Evolutionary conservation across 139 green algal species (phyloP), one percentile per base, ranked within the genome.

Genomic region (Picochlorum sp.): DNA sequence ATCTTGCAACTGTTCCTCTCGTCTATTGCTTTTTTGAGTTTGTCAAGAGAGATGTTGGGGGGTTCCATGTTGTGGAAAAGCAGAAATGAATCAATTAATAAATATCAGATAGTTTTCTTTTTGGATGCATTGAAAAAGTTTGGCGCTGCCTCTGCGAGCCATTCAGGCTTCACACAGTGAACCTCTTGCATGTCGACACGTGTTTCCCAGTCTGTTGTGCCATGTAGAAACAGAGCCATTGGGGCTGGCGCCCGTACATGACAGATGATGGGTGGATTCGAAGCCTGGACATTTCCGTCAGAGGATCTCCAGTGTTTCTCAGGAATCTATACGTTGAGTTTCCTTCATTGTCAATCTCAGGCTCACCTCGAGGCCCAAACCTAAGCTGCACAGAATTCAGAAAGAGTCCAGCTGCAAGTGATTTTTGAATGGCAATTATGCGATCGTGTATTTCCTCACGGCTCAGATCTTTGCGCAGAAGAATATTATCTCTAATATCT

Each of bases 101-200:
- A 30, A 30, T 30, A 30, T 21, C 32, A 59, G 14, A 30, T 30
- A 32, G n/a, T 59, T 34, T 30, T 18, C 51, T 59, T 59, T 34
- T 59, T 59, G 21, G n/a, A 20, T 54, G 47, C 16, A 44, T 51
- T 24, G n/a, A 96, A 99, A 77, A 98, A 97, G 78, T 96, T 95
- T 47, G 91, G 90, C 18, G 91, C 93, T 65, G 95, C 65, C 78
- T 99, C 93, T 26, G 92, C 88, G 45, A 99, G 80, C 93, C 91
- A 98, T 62, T 92, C 78, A 1, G 90, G 86, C 66, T 98, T 91
- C 44, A 99, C 92, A 10, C 91, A 90, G 6, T 85, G 94, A 47
- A 98, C 88, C 70, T 91, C 95, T 78, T 96, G 74, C 90, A 97
- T 97, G 79, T 97, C 95, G 75, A 97, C 91, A 73, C 50, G 77